Conservation (phyloP, 2,329 filamentous ascomycete species). For the Colletotrichum sp. region DNA sequence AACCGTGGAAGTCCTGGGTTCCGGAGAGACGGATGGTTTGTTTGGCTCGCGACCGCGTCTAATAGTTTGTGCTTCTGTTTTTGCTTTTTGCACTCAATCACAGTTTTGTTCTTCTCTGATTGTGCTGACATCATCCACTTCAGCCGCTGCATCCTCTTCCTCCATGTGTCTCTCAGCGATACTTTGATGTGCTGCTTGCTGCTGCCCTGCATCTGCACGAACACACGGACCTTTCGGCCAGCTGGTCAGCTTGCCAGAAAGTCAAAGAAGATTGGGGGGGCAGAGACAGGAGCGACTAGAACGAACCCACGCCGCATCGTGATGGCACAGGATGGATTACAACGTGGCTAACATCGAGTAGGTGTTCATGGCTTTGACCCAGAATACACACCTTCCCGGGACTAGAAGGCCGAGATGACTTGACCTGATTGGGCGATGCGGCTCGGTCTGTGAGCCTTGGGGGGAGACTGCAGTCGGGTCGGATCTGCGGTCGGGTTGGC, state of each 20-base stretch:
- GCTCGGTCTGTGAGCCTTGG: constrained; percentile 14
- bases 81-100: constrained; percentile 4
- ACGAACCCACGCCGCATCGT: constrained; percentile 1
- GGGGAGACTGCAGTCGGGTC: background rate
- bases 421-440: background rate
- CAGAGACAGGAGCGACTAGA: constrained; percentile 19
- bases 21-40: background rate
- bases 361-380: constrained; percentile 16
- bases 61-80: constrained; percentile 8
- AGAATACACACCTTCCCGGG: constrained; percentile 5
- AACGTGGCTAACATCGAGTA: constrained; percentile 18
- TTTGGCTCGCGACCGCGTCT: constrained; percentile 9
- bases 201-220: background rate
- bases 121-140: constrained; percentile 20
- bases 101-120: constrained; percentile 4
- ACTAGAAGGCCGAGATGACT: constrained; percentile 7
- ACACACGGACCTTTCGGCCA: constrained; percentile 9
- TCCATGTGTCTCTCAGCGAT: background rate
- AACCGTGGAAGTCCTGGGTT: background rate
- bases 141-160: constrained; percentile 8
- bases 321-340: constrained; percentile 11
- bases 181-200: background rate
- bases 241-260: background rate
- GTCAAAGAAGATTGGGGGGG: constrained; percentile 14
- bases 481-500: background rate